phyloP scores from a whole-genome alignment of 192 early-diverging fungal species.

The Coemansia sp. region DNA sequence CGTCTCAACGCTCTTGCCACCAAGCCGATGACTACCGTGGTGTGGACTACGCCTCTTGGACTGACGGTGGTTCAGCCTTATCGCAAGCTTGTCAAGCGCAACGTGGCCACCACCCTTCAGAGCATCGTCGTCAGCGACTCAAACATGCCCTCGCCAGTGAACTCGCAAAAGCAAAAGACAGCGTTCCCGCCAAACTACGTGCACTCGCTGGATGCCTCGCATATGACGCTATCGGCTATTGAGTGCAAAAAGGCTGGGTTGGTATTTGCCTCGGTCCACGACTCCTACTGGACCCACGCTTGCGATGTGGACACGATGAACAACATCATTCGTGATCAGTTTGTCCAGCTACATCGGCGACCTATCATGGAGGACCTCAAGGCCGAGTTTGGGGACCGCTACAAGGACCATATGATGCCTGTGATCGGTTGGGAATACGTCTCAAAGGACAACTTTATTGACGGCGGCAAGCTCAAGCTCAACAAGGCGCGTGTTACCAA shows the following conservation, averaged over 20 bases:
- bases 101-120: conserved; percentile 80
- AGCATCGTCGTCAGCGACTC: conserved; percentile 74
- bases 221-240: conserved; percentile 95
- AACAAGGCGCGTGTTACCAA: conserved; percentile 13
- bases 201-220: conserved; percentile 95
- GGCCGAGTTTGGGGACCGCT: conserved; percentile 82
- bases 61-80: conserved; percentile 98
- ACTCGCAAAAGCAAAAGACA: conserved; percentile 88
- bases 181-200: conserved; percentile 99
- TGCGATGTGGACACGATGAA: conserved; percentile 88
- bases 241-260: conserved; percentile 77
- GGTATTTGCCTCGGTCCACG: conserved; percentile 94
- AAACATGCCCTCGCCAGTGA: conserved; percentile 73
- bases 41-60: conserved; percentile 95
- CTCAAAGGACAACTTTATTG: conserved; percentile 10
- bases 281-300: conserved; percentile 98
- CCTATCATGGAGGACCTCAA: conserved; percentile 84
- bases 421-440: conserved; percentile 59
- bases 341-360: conserved; percentile 81
- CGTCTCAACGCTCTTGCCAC: conserved; percentile 39
- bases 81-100: conserved; percentile 67
- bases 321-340: conserved; percentile 82
- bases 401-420: conserved; percentile 71
- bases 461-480: conserved; percentile 14
- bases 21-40: conserved; percentile 85